Evolutionary conservation across 176 grass and related monocot species (phyloP).

Genomic region (Cymbopogon citratus): DNA sequence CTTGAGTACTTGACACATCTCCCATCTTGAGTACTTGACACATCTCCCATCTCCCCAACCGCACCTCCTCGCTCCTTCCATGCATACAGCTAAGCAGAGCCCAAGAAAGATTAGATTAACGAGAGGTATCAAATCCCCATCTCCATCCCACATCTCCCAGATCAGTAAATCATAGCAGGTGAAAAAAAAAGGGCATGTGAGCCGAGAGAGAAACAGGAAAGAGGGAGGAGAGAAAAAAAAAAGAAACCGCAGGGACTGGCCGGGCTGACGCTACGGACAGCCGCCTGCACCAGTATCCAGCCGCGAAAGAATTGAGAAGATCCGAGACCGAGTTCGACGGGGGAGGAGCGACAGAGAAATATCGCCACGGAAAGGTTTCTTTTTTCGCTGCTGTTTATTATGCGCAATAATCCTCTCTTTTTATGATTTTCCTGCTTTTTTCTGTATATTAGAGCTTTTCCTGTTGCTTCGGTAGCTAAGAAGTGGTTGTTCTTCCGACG

Average conservation of each 20-base stretch:
- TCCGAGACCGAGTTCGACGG: slow-evolving; percentile 5
- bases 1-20: too few relatives aligned
- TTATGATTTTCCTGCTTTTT: background rate
- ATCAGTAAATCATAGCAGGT: slow-evolving; percentile 2
- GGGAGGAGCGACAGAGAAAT: background rate
- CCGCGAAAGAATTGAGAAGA: background rate
- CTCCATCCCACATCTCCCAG: background rate
- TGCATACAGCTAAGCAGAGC: background rate
- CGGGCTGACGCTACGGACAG: slow-evolving; percentile 7
- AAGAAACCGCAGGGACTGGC: background rate
- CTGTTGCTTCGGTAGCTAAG: background rate
- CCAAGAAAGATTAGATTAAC: background rate
- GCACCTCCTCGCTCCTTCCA: background rate
- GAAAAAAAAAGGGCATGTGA: background rate
- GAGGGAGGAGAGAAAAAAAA: background rate
- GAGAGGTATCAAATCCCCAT: slow-evolving; percentile 16
- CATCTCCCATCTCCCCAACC: background rate
- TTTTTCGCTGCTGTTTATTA: background rate
- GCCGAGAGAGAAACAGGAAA: slow-evolving; percentile 6
- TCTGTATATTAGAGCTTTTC: background rate
- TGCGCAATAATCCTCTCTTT: background rate
- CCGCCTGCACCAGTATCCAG: slow-evolving; percentile 16
- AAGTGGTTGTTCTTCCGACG: background rate
- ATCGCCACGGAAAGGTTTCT: slow-evolving; percentile 2
- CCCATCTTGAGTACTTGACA: too few relatives aligned